Base-by-base conservation (phyloP, 176 grass and related monocot genomes). In the Cenchrus purpureus region DNA sequence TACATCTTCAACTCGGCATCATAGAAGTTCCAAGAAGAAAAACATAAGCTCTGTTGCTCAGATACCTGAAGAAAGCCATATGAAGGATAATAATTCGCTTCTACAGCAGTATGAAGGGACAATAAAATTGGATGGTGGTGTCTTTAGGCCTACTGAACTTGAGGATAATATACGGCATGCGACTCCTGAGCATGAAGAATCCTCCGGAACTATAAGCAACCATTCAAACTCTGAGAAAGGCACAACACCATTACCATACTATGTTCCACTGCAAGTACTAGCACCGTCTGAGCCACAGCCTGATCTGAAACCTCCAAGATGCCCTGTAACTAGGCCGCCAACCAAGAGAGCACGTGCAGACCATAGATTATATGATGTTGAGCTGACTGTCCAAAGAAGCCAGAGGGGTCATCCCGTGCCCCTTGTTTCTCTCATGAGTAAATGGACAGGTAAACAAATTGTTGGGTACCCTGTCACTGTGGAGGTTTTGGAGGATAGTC, bases 351-450 rank as follows among this genome's bases (percentile, higher is more conserved):
- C 62, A 3, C 25, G 16, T 53, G 74, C 86, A 91, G 88, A 84
- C 46, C 81, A 53, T 73, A 74, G 31, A 84, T 52, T 97, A 37
- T 91, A 92, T 84, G 94, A 97, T 64, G 92, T 99, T 78, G 92
- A 97, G 73, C 65, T 99, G 84, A 75, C 85, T 82, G 92, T 91
- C n/a, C 86, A 91, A 89, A 80, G 91, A 82, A 92, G 74, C 86
- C 91, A 92, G 85, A 90, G 92, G 76, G 88, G 88, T 59, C 79
- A 92, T 13, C 92, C 72, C 28, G 90, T 86, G 22, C 97, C 97
- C 29, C 88, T 99, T 68, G 90, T 99, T 68, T 99, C 97, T 77
- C 97, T 99, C 55, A 88, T 90, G 88, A 99, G 94, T 92, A 94
- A 90, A 92, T 91, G 93, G 84, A 92, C 89, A n/a, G 84, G 92